Percentiles rank a stretch among this genome's conserved stretches.
Evolutionary conservation across 2,329 filamentous ascomycete genomes (phyloP).

Genomic region (Capronia coronata): DNA sequence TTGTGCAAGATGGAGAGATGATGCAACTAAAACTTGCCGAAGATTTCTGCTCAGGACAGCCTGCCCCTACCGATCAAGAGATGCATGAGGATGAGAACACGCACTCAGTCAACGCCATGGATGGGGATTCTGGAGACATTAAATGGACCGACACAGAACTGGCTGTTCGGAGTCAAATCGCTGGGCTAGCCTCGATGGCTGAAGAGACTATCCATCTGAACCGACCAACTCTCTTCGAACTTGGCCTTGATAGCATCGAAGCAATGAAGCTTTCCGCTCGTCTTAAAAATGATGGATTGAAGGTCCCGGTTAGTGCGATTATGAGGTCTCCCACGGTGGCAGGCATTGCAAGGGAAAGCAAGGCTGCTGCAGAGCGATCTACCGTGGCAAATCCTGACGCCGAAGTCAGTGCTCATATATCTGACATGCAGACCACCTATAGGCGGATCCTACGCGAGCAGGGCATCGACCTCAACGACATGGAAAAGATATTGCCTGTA

Average conservation of each 20-base stretch:
- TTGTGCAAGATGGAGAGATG: slow-evolving; percentile 9
- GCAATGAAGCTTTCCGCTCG: slow-evolving; percentile 74
- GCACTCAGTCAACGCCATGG: neutral
- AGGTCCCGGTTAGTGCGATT: slow-evolving; percentile 66
- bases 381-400: slow-evolving; percentile 1
- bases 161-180: slow-evolving; percentile 56
- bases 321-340: slow-evolving; percentile 65
- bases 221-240: slow-evolving; percentile 62
- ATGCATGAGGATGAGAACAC: neutral
- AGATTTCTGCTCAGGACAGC: slow-evolving; percentile 5
- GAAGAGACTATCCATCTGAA: slow-evolving; percentile 48
- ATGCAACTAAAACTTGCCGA: slow-evolving; percentile 3
- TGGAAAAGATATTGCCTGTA: slow-evolving; percentile 61
- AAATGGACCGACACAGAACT: slow-evolving; percentile 53
- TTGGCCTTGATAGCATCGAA: slow-evolving; percentile 89
- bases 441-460: slow-evolving; percentile 34
- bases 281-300: slow-evolving; percentile 55
- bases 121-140: slow-evolving; percentile 37
- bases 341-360: slow-evolving; percentile 45
- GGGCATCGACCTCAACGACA: slow-evolving; percentile 35
- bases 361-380: neutral
- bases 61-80: neutral
- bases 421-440: slow-evolving; percentile 33
- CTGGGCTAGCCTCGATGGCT: slow-evolving; percentile 52
- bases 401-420: slow-evolving; percentile 15